Percentiles rank a stretch among this genome's conserved stretches.
phyloP scores from a whole-genome alignment of 164 flowering plant genomes.

The Kalanchoe fedtschenkoi region DNA sequence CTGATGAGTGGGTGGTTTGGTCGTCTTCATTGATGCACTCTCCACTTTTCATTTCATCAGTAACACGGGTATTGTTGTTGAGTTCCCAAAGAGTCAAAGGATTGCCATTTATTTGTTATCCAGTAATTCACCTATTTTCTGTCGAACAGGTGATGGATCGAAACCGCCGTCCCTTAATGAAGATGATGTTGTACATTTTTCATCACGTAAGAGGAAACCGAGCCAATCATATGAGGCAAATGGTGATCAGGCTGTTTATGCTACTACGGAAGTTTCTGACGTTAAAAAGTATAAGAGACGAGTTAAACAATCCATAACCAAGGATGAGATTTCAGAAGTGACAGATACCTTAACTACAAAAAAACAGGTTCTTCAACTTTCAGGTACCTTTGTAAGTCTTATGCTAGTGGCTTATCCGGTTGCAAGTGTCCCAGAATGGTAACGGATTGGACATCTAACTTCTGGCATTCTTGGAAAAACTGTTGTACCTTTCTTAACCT shows the following conservation, averaged over 20 bases:
- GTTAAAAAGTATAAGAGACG: slow-evolving; percentile 20
- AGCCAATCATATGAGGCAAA: slow-evolving; percentile 14
- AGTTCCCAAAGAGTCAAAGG: background rate
- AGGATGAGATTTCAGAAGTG: slow-evolving; percentile 11
- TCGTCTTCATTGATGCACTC: background rate
- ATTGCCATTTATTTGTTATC: too few relatives aligned
- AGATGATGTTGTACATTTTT: background rate
- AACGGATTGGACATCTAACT: background rate
- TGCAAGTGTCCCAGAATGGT: background rate
- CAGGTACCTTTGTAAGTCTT: slow-evolving; percentile 17
- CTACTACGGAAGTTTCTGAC: slow-evolving; percentile 19
- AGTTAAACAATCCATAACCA: slow-evolving; percentile 16
- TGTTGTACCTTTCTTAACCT: background rate
- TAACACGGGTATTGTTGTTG: background rate
- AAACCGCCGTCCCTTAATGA: background rate
- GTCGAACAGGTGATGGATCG: background rate
- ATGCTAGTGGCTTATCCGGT: background rate
- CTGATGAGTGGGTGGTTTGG: background rate
- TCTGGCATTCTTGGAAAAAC: background rate
- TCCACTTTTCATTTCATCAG: background rate
- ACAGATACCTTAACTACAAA: slow-evolving; percentile 8
- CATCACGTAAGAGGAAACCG: slow-evolving; percentile 15
- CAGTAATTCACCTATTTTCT: background rate
- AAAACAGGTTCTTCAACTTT: slow-evolving; percentile 16
- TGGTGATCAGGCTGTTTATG: slow-evolving; percentile 7